A percentile compares a stretch with the other conserved stretches of the same genome.
Evolutionary conservation across 768 basidiomycete genomes (phyloP).

Genomic region (Leccinellum albellum): DNA sequence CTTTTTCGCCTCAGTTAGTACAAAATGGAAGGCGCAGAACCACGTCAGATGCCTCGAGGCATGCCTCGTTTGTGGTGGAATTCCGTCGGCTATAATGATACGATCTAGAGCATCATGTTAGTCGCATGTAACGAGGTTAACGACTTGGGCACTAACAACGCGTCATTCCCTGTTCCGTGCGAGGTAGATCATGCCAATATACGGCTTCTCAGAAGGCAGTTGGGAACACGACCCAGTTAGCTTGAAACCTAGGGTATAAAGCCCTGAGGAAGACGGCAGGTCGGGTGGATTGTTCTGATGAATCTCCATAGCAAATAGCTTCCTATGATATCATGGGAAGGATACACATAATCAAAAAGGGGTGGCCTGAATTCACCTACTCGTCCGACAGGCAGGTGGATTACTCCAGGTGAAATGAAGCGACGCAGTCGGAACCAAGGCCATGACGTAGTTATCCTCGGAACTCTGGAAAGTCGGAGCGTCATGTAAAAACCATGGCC

Average conservation of each 20-base stretch:
- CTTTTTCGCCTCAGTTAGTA: not conserved
- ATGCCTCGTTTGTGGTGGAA: slow-evolving; percentile 21
- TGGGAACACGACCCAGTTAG: not conserved
- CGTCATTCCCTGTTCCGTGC: not conserved
- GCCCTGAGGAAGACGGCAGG: not conserved
- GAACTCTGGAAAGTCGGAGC: not conserved
- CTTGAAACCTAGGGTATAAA: not conserved
- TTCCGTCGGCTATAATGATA: slow-evolving; percentile 7
- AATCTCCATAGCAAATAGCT: slow-evolving; percentile 1
- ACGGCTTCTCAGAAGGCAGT: not conserved
- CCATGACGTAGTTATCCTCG: slow-evolving; percentile 4
- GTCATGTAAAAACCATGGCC: not conserved
- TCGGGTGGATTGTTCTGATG: not conserved
- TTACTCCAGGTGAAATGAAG: not conserved
- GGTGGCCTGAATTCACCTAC: not conserved
- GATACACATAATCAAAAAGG: slow-evolving; percentile 4
- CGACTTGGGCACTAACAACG: slow-evolving; percentile 6
- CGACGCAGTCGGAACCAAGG: not conserved
- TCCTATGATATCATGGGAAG: slow-evolving; percentile 3
- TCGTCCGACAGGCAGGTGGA: slow-evolving; percentile 5
- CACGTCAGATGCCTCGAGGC: slow-evolving; percentile 28
- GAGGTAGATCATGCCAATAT: not conserved
- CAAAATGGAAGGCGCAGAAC: slow-evolving; percentile 19
- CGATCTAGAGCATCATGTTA: slow-evolving; percentile 8
- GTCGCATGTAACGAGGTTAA: slow-evolving; percentile 11